A percentile compares a stretch with the other conserved stretches of the same genome.
phyloP scores from a whole-genome alignment of 1,139 yeast genomes.

The Lodderomyces jiufengensis region DNA sequence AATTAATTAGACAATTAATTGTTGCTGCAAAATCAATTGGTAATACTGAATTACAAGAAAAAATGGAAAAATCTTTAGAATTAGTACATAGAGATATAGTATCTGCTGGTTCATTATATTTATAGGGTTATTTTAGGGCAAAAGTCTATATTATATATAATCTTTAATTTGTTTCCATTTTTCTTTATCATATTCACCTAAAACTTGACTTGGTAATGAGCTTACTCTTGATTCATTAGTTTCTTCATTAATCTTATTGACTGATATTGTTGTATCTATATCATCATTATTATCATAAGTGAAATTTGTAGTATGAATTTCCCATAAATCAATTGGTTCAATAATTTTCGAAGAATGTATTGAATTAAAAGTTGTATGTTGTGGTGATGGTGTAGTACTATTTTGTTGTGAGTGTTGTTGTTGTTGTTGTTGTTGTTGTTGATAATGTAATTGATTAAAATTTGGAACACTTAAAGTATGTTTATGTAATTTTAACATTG shows the following conservation, averaged over 20 bases:
- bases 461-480: constrained; percentile 14
- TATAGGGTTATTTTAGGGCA: constrained; percentile 25
- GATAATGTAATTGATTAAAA: constrained; percentile 3
- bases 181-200: constrained; percentile 63
- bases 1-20: constrained; percentile 83
- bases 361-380: constrained; percentile 4
- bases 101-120: constrained; percentile 89
- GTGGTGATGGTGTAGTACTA: constrained; percentile 4
- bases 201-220: constrained; percentile 55
- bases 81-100: constrained; percentile 94
- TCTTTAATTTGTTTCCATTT: constrained; percentile 56
- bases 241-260: constrained; percentile 1
- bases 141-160: not conserved
- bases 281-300: constrained; percentile 21
- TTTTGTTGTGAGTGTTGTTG: constrained; percentile 4
- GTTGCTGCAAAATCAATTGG: constrained; percentile 93
- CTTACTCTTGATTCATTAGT: constrained; percentile 35
- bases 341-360: constrained; percentile 4
- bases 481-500: constrained; percentile 14
- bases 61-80: constrained; percentile 83
- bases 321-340: constrained; percentile 35
- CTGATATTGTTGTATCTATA: not conserved
- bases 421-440: not conserved
- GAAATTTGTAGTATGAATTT: constrained; percentile 31
- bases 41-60: constrained; percentile 75